phyloP scores from a whole-genome alignment of 2,329 filamentous ascomycete genomes.

The Rhynchosporium secalis region DNA sequence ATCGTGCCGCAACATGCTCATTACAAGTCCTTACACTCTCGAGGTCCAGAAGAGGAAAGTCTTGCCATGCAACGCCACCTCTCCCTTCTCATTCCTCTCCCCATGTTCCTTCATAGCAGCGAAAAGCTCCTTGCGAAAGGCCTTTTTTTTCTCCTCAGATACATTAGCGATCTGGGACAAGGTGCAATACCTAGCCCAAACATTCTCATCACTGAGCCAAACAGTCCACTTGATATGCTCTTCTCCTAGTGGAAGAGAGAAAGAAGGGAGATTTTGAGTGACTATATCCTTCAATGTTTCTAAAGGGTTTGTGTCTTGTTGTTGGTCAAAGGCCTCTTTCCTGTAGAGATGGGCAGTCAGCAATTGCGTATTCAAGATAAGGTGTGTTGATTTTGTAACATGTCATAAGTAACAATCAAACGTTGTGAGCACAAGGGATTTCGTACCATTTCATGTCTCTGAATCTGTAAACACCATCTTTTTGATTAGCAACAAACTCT shows the following conservation, averaged over 20 bases:
- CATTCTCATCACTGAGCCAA: slow-evolving; percentile 56
- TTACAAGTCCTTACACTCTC: slow-evolving; percentile 40
- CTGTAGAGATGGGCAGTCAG: too few species aligned
- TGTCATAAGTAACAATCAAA: too few species aligned
- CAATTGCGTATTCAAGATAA: too few species aligned
- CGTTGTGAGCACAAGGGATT: too few species aligned
- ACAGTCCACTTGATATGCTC: slow-evolving; percentile 57
- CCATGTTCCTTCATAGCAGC: slow-evolving; percentile 53
- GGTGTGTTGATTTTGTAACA: too few species aligned
- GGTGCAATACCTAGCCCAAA: slow-evolving; percentile 66
- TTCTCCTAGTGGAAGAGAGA: slow-evolving; percentile 62
- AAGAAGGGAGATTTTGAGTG: slow-evolving; percentile 47
- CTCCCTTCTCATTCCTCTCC: slow-evolving; percentile 59
- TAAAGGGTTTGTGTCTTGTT: slow-evolving; percentile 54
- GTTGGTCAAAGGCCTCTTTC: slow-evolving; percentile 63
- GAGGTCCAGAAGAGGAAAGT: slow-evolving; percentile 65
- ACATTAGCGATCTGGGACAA: slow-evolving; percentile 67
- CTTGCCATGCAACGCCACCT: slow-evolving; percentile 63
- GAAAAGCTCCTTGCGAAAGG: slow-evolving; percentile 53
- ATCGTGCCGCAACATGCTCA: not conserved
- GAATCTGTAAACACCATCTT: slow-evolving; percentile 64
- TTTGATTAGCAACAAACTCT: slow-evolving; percentile 54
- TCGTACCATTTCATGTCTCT: slow-evolving; percentile 56
- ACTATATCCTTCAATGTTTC: slow-evolving; percentile 50
- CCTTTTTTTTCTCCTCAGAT: slow-evolving; percentile 48